A percentile compares a stretch with the other conserved stretches of the same genome.
Evolutionary conservation across 2,329 filamentous ascomycete species (phyloP).

Genomic region (Ascosphaera apis): DNA sequence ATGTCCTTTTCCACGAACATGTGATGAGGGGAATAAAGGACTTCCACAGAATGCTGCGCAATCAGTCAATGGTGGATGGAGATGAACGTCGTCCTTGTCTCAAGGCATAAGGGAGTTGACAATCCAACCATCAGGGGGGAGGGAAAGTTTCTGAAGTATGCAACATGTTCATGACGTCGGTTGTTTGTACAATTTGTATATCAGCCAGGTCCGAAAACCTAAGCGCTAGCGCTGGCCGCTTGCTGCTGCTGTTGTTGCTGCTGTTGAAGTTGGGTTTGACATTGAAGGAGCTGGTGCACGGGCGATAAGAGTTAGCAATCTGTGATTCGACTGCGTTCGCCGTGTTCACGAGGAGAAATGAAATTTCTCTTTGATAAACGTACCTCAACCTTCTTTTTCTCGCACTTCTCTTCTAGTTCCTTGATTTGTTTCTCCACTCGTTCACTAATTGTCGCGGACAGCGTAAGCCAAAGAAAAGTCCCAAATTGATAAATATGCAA

Average conservation of each 20-base stretch:
- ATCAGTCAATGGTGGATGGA: too few relatives aligned
- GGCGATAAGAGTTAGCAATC: conserved; percentile 5
- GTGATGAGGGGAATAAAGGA: too few relatives aligned
- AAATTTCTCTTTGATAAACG: conserved; percentile 6
- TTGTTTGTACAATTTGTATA: too few relatives aligned
- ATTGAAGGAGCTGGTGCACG: conserved; percentile 14
- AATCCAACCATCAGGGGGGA: too few relatives aligned
- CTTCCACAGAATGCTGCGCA: too few relatives aligned
- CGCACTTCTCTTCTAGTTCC: conserved; percentile 39
- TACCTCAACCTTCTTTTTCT: conserved; percentile 42
- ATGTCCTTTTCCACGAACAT: too few relatives aligned
- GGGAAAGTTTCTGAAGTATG: too few relatives aligned
- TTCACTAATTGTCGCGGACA: conserved; percentile 23
- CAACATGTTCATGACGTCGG: too few relatives aligned
- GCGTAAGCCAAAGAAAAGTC: not conserved
- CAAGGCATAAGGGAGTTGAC: too few relatives aligned
- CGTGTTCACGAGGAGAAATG: not conserved
- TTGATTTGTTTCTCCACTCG: conserved; percentile 43
- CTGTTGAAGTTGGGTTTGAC: conserved; percentile 13
- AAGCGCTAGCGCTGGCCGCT: conserved; percentile 8
- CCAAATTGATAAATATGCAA: not conserved
- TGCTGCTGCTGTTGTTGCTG: conserved; percentile 14
- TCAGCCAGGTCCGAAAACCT: too few relatives aligned
- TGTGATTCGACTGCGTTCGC: not conserved
- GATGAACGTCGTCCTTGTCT: too few relatives aligned